Conservation (phyloP, 345 rosid genomes). For the thale cress (Arabidopsis thaliana) region DNA sequence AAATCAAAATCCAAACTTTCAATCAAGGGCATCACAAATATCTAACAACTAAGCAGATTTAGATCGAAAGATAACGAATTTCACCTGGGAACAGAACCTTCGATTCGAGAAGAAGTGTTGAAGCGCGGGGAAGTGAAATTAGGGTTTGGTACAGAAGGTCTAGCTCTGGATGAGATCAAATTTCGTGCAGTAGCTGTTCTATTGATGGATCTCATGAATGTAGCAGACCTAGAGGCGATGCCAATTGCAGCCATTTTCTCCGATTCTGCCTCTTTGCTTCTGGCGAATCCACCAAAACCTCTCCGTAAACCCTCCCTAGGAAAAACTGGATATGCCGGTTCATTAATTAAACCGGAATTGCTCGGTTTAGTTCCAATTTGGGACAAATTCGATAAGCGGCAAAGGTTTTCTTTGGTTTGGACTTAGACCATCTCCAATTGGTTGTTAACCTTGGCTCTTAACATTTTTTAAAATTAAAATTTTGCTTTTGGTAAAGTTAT, state of each 20-base stretch:
- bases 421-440: no score
- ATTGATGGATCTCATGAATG: constrained; percentile 49
- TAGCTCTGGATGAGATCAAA: constrained; percentile 30
- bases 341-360: neutral
- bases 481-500: no score
- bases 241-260: constrained; percentile 51
- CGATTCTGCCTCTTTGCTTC: constrained; percentile 1
- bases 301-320: constrained; percentile 30
- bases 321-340: neutral
- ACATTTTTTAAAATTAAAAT: no score
- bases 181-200: constrained; percentile 44
- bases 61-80: neutral
- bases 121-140: constrained; percentile 41
- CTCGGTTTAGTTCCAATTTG: neutral
- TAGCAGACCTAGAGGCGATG: constrained; percentile 58
- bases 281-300: constrained; percentile 49
- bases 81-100: constrained; percentile 48
- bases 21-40: constrained; percentile 6
- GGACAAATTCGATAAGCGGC: neutral
- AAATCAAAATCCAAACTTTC: constrained; percentile 6
- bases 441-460: no score
- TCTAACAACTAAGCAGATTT: neutral
- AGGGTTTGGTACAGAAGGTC: constrained; percentile 45
- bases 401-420: neutral
- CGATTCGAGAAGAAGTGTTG: constrained; percentile 47